Conservation (phyloP, 306 rosid genomes). For the Gastrolobium villosum region DNA sequence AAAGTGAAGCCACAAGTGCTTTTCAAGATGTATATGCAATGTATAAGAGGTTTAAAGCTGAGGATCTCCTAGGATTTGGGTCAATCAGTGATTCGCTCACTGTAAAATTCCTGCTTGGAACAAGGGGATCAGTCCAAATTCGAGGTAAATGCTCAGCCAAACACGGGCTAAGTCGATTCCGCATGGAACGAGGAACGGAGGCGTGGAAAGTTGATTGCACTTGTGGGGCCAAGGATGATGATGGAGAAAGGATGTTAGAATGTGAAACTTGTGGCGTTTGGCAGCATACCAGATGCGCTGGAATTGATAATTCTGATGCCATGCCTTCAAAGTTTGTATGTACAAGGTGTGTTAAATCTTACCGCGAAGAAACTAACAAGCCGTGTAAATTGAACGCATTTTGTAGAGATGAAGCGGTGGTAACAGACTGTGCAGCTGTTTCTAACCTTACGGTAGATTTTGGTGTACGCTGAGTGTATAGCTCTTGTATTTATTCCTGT, state of each 20-base stretch:
- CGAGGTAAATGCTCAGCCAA: constrained; percentile 65
- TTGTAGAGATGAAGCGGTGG: constrained; percentile 58
- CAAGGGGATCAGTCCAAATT: constrained; percentile 54
- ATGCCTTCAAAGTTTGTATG: constrained; percentile 67
- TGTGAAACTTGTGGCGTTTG: constrained; percentile 83
- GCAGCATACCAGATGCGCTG: constrained; percentile 84
- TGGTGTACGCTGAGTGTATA: constrained; percentile 63
- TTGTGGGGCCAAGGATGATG: constrained; percentile 84
- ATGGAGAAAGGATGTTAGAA: constrained; percentile 82
- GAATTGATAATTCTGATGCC: constrained; percentile 55
- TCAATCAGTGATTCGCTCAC: constrained; percentile 56
- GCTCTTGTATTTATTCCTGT: constrained; percentile 41
- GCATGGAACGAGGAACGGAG: constrained; percentile 79
- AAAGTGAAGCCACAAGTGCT: constrained; percentile 53
- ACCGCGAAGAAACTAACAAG: constrained; percentile 26
- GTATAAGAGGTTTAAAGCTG: constrained; percentile 72
- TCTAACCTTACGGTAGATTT: constrained; percentile 52
- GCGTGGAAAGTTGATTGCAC: constrained; percentile 75
- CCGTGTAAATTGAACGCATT: constrained; percentile 31
- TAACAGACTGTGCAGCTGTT: constrained; percentile 25
- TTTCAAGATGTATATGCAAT: constrained; percentile 80
- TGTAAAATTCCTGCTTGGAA: constrained; percentile 62
- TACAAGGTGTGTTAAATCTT: background rate
- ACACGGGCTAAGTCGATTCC: constrained; percentile 62
- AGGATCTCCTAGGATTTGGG: constrained; percentile 63